These are phyloP conservation scores for Pestalotiopsis sp. DNA, from an alignment of 2,329 filamentous ascomycete species.

Conservation along the genomic window DNA sequence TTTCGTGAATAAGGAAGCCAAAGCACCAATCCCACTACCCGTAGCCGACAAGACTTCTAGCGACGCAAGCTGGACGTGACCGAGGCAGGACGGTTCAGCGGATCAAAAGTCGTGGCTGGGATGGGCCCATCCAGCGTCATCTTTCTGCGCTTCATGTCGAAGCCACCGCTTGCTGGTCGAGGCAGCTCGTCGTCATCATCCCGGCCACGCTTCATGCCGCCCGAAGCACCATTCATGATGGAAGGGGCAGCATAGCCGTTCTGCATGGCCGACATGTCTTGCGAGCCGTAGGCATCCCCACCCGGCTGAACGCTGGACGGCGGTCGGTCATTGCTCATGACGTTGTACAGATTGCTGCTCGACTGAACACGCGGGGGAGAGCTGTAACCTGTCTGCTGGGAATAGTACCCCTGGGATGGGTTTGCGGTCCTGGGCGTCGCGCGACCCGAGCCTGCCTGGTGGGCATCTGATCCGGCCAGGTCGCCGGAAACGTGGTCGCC, in stretches of 20 bases:
- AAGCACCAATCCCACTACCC: not conserved
- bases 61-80: slow-evolving; percentile 41
- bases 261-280: slow-evolving; percentile 61
- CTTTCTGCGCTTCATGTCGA: slow-evolving; percentile 78
- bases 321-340: slow-evolving; percentile 80
- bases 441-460: slow-evolving; percentile 79
- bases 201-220: slow-evolving; percentile 48
- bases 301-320: slow-evolving; percentile 66
- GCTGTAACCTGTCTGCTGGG: slow-evolving; percentile 68
- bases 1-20: not conserved
- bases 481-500: slow-evolving; percentile 80
- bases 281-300: slow-evolving; percentile 71
- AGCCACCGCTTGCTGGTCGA: slow-evolving; percentile 65
- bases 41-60: slow-evolving; percentile 14
- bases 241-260: slow-evolving; percentile 68
- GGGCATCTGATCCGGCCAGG: slow-evolving; percentile 78
- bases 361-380: slow-evolving; percentile 74
- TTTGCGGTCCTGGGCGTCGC: slow-evolving; percentile 82
- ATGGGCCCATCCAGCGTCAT: slow-evolving; percentile 67
- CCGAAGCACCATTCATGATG: slow-evolving; percentile 64
- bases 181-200: slow-evolving; percentile 63
- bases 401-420: slow-evolving; percentile 74
- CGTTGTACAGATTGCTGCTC: slow-evolving; percentile 84
- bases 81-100: slow-evolving; percentile 50
- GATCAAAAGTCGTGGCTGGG: slow-evolving; percentile 52